Base-by-base conservation (phyloP, 495 filamentous ascomycete genomes). In the Sporormia fimetaria region DNA sequence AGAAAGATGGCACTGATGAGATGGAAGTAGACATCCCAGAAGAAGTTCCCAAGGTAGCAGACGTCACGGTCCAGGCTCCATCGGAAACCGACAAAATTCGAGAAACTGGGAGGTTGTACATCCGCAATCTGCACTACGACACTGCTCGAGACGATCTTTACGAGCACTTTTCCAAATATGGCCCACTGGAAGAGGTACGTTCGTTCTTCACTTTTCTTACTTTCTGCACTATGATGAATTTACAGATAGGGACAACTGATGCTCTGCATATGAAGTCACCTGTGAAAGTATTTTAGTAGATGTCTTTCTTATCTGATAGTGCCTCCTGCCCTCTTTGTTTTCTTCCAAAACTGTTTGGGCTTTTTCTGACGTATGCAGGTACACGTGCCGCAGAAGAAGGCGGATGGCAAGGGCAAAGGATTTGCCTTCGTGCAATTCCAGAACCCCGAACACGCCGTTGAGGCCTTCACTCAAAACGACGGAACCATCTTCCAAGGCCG, bases 231-330 rank as follows among this genome's bases (percentile, higher is more conserved):
- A 69, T 87, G 88, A 95, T 95, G 88, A 95, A 79, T 63, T 74
- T 74, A 80, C 80, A 76, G 88, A 94, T 96, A 96, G 90, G 90
- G 90, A 95, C 88, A 96, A 72, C 87, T 81, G 76, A 95, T 90
- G 78, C 76, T 61, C 57, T 63, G 74, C 73, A 74, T 33, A 58
- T 80, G 77, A 78, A 77, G 68, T 70, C 53, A 73, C 40, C 62
- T 68, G 67, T 69, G 62, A 74, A 72, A 72, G 68, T 68, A 76
- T 78, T 80, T 76, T 79, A 79, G 80, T 81, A 82, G 76, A 81
- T 81, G 70, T 74, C 68, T 78, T 74, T 76, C 70, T 55, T 57
- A 51, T 64, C 70, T 80, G 71, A 75, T 61, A n/a, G n/a, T n/a
- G n/a, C n/a, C n/a, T n/a, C n/a, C n/a, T n/a, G n/a, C n/a, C n/a